phyloP scores from a whole-genome alignment of 371 early-diverging fungal genomes.

The Amoeboaphelidium protococcarum region DNA sequence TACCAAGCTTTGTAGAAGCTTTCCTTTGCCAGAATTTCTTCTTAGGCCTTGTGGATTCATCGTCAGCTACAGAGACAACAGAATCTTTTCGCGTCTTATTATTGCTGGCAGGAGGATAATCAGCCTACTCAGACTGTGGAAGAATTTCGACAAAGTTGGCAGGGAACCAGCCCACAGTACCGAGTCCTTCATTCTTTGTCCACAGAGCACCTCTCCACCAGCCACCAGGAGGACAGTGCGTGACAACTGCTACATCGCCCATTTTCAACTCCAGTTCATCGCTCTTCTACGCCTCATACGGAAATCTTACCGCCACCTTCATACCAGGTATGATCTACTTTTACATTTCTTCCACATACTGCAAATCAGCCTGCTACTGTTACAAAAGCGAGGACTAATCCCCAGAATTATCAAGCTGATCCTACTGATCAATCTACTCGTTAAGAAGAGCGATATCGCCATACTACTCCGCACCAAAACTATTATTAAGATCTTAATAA shows the following conservation, averaged over 20 bases:
- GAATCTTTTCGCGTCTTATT: no score
- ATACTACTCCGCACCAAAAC: slow-evolving; percentile 3
- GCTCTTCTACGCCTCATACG: slow-evolving; percentile 12
- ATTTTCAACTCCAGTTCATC: slow-evolving; percentile 16
- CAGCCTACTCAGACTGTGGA: slow-evolving; percentile 1
- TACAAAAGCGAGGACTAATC: background rate
- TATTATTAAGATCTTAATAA: background rate
- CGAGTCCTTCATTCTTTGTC: slow-evolving; percentile 12
- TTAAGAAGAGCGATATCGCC: background rate
- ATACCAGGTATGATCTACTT: slow-evolving; percentile 14
- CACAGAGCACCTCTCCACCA: slow-evolving; percentile 22
- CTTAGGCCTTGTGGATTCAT: no score
- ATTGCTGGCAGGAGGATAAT: no score
- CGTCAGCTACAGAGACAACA: no score
- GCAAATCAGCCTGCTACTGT: background rate
- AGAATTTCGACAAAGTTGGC: slow-evolving; percentile 10
- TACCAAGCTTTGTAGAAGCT: no score
- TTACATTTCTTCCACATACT: slow-evolving; percentile 3
- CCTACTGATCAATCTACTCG: slow-evolving; percentile 3
- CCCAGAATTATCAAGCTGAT: slow-evolving; percentile 1
- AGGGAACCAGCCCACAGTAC: slow-evolving; percentile 20
- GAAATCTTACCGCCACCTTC: slow-evolving; percentile 9
- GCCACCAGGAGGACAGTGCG: slow-evolving; percentile 22
- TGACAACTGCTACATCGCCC: slow-evolving; percentile 16
- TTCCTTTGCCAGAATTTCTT: no score